phyloP scores from a whole-genome alignment of 257 asterid genomes.

The Solanum piurae region DNA sequence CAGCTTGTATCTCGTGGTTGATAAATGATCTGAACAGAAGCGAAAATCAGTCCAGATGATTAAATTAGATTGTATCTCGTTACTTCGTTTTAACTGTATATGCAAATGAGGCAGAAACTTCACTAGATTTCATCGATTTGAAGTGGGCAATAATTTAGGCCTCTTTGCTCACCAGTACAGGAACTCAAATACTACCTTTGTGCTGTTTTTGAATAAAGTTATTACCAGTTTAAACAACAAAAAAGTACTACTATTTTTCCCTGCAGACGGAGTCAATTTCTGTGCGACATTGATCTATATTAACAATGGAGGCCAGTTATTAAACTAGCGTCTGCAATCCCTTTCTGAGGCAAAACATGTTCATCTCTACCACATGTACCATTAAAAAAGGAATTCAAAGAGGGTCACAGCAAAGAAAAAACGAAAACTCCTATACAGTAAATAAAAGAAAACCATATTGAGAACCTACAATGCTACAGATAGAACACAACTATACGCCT shows the following conservation, averaged over 20 bases:
- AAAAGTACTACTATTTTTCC: neutral
- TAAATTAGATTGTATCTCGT: neutral
- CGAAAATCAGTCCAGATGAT: neutral
- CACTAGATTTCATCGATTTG: neutral
- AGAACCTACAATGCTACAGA: neutral
- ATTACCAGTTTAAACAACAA: neutral
- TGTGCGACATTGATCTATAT: neutral
- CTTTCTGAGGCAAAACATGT: neutral
- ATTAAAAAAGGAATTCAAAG: neutral
- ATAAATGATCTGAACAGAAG: neutral
- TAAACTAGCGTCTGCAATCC: neutral
- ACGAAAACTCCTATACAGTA: neutral
- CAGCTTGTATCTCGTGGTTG: neutral
- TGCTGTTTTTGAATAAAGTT: too few species aligned
- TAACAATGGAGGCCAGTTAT: neutral
- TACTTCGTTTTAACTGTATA: neutral
- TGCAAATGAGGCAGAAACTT: neutral
- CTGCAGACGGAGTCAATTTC: neutral
- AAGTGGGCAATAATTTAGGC: neutral
- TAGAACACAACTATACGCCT: neutral
- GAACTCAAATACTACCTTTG: neutral
- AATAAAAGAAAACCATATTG: neutral
- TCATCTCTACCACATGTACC: neutral
- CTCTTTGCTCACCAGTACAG: neutral
- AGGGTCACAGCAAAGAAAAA: neutral